These are phyloP conservation scores for Ogataea dorogensis DNA, from an alignment of 805 yeast genomes.

Conservation along the genomic window DNA sequence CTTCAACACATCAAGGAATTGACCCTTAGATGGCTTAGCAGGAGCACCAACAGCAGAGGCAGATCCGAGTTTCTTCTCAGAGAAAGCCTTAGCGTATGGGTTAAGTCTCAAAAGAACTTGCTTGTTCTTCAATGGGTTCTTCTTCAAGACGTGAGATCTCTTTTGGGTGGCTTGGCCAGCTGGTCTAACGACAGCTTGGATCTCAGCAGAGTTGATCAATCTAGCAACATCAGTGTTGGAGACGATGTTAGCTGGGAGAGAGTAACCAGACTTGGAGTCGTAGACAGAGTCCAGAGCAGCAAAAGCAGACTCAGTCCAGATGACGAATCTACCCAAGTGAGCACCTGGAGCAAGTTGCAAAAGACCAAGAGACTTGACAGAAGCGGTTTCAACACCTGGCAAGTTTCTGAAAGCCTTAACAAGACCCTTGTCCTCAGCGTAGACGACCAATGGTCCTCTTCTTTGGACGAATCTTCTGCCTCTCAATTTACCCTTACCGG, in stretches of 20 bases:
- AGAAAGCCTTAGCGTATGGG: constrained; percentile 98
- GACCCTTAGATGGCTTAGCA: constrained; percentile 69
- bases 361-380: constrained; percentile 88
- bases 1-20: constrained; percentile 66
- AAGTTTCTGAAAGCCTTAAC: constrained; percentile 99
- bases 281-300: constrained; percentile 94
- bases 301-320: constrained; percentile 99
- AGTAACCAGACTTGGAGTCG: constrained; percentile 92
- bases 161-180: constrained; percentile 93
- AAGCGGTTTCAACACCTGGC: constrained; percentile 98
- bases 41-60: constrained; percentile 64
- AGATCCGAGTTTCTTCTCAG: constrained; percentile 88
- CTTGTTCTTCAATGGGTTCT: constrained; percentile 99
- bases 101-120: constrained; percentile 96
- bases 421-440: constrained; percentile 96
- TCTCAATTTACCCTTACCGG: constrained; percentile 99
- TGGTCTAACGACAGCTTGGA: constrained; percentile 95
- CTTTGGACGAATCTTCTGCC: constrained; percentile 99
- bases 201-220: constrained; percentile 98
- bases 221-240: constrained; percentile 95
- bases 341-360: constrained; percentile 99
- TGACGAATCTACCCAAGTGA: constrained; percentile 98
- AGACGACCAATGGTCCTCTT: constrained; percentile 99
- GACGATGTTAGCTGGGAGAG: constrained; percentile 92
- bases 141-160: constrained; percentile 95